Percentiles rank a stretch among this genome's conserved stretches.
These are phyloP conservation scores for Russula abietina DNA, from an alignment of 768 basidiomycete genomes.

Conservation along the genomic window DNA sequence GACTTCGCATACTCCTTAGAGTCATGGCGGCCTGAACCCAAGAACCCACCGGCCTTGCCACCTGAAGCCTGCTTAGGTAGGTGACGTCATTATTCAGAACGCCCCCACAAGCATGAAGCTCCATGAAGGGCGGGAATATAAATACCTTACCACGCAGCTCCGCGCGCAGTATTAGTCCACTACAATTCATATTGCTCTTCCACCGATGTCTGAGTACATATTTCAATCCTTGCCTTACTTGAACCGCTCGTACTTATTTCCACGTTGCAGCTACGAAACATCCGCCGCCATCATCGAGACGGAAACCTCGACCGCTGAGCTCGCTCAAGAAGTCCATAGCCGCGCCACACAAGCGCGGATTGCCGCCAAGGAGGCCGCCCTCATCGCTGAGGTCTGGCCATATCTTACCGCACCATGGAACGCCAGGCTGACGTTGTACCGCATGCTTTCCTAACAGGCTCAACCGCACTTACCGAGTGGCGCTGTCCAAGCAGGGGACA, in stretches of 20 bases:
- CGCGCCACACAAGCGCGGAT: constrained; percentile 4
- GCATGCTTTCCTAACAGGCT: not conserved
- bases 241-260: not conserved
- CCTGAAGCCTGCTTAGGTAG: too few relatives aligned
- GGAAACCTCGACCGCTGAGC: constrained; percentile 17
- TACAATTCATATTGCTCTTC: too few relatives aligned
- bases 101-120: too few relatives aligned
- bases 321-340: constrained; percentile 9
- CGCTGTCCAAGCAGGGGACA: constrained; percentile 26
- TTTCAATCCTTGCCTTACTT: not conserved
- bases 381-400: constrained; percentile 3
- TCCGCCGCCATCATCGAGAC: constrained; percentile 19
- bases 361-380: constrained; percentile 16
- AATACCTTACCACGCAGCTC: not conserved
- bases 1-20: too few relatives aligned
- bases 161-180: too few relatives aligned
- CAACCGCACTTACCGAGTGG: constrained; percentile 3
- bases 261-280: constrained; percentile 12
- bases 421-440: not conserved
- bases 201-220: constrained; percentile 10
- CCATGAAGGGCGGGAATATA: not conserved
- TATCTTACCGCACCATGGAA: not conserved
- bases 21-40: too few relatives aligned
- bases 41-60: too few relatives aligned
- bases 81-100: too few relatives aligned